Evolutionary conservation across 768 basidiomycete species (phyloP).

Genomic region (Leccinum incarnatum): DNA sequence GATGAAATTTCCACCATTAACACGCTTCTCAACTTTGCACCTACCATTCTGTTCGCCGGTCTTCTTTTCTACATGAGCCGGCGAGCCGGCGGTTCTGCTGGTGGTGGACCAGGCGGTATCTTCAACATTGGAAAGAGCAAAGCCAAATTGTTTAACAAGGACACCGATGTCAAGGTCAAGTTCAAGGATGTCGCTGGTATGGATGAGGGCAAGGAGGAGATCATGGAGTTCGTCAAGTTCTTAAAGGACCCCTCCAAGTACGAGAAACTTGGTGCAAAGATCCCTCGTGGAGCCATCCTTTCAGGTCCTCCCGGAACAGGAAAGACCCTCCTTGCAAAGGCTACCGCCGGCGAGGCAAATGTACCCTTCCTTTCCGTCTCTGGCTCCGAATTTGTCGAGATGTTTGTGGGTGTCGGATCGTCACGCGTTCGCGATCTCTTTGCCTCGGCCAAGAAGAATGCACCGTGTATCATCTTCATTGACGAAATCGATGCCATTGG

Average conservation of each 20-base stretch:
- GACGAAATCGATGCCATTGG: constrained; percentile 99
- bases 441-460: constrained; percentile 95
- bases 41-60: constrained; percentile 90
- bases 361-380: constrained; percentile 99
- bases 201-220: constrained; percentile 99
- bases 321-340: constrained; percentile 97
- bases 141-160: constrained; percentile 95
- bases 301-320: constrained; percentile 98
- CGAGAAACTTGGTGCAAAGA: constrained; percentile 96
- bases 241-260: constrained; percentile 93
- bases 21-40: constrained; percentile 86
- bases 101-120: constrained; percentile 79
- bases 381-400: constrained; percentile 98
- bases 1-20: constrained; percentile 87
- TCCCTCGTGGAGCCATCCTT: constrained; percentile 91
- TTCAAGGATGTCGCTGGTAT: constrained; percentile 98
- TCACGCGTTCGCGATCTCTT: constrained; percentile 97
- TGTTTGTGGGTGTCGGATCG: constrained; percentile 99
- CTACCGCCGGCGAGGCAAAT: constrained; percentile 95
- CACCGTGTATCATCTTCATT: constrained; percentile 97
- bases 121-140: constrained; percentile 96
- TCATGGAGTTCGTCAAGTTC: constrained; percentile 99
- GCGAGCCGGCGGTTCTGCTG: constrained; percentile 57
- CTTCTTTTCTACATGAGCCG: constrained; percentile 85
- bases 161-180: constrained; percentile 88